phyloP scores from a whole-genome alignment of 345 rosid genomes.

The Brassica napus region Da-Ae NC_063451.1:26703501-26704000 shows the following conservation, averaged over 20 bases:
- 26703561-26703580: neutral
- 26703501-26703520: neutral
- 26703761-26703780: no score
- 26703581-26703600: neutral
- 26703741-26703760: no score
- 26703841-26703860: no score
- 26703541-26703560: neutral
- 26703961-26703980: no score
- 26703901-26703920: no score
- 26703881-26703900: no score
- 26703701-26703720: neutral
- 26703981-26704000: no score
- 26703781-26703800: no score
- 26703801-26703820: no score
- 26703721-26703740: neutral
- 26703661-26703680: neutral
- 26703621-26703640: neutral
- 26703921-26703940: no score
- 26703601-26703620: neutral
- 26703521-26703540: neutral
- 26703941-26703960: no score
- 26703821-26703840: no score
- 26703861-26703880: neutral
- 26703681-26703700: neutral
- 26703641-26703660: neutral